Conservation (phyloP, 2,329 filamentous ascomycete genomes). For the Sclerotinia nivalis region DNA sequence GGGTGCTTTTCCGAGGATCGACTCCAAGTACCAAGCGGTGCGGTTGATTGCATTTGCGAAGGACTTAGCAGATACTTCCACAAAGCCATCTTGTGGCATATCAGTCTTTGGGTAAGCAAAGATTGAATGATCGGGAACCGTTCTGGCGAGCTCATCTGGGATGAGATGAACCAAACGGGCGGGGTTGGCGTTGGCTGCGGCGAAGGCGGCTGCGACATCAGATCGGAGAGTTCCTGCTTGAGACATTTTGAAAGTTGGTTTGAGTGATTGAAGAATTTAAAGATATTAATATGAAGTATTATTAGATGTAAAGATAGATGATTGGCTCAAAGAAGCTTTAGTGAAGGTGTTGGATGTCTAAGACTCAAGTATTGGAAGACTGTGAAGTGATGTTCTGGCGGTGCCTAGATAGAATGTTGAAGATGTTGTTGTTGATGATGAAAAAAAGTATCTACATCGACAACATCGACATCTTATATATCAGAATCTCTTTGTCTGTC, state of each 20-base stretch:
- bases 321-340: slow-evolving; percentile 16
- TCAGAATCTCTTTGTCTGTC: neutral
- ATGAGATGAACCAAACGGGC: slow-evolving; percentile 30
- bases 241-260: slow-evolving; percentile 25
- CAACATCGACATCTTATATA: slow-evolving; percentile 13
- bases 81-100: slow-evolving; percentile 30
- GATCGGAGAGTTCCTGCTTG: slow-evolving; percentile 23
- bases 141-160: slow-evolving; percentile 31
- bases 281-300: slow-evolving; percentile 16
- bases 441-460: slow-evolving; percentile 10
- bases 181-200: slow-evolving; percentile 16
- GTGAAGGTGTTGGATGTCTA: slow-evolving; percentile 16
- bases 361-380: slow-evolving; percentile 15
- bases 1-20: slow-evolving; percentile 24
- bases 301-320: neutral
- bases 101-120: slow-evolving; percentile 31
- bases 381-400: slow-evolving; percentile 11
- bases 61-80: slow-evolving; percentile 28
- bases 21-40: slow-evolving; percentile 31
- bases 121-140: slow-evolving; percentile 30
- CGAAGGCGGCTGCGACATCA: slow-evolving; percentile 23
- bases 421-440: slow-evolving; percentile 19
- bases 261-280: neutral
- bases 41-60: slow-evolving; percentile 34
- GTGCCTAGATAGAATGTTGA: slow-evolving; percentile 11